Evolutionary conservation across 768 basidiomycete species (phyloP), one percentile per base, ranked within the genome.

Genomic region (Russula emetica): DNA sequence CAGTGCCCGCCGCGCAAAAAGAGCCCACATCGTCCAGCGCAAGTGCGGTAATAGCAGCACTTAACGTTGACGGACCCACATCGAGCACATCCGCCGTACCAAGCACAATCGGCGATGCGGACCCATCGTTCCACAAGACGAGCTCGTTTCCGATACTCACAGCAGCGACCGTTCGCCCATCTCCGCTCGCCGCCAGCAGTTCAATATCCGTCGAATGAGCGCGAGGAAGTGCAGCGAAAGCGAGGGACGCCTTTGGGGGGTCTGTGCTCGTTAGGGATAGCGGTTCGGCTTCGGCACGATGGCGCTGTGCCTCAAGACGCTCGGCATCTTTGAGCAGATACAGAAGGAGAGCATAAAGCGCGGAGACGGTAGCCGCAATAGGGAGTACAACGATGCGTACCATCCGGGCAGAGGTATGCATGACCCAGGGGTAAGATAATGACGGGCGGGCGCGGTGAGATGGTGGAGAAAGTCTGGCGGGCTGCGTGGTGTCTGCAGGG

Each of bases 281-380:
- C 9, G 73, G 67, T 63, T 80, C 79, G 0, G 77, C 70, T 40
- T 83, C 83, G 1, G 77, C 77, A 36, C 83, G 80, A 71, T 88
- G 81, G 45, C 87, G 80, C 70, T 94, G 92, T 3, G 91, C 89
- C 70, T 94, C 94, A 40, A 97, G 80, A 0, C 94, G 82, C 63
- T 99, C 94, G 0, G 92, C 85, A 67, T 96, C 88, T 76, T 95
- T 96, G 65, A 98, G 78, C 2, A 99, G 80, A 72, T 94, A 94
- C 11, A 92, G 78, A 9, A 96, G 78, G 13, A 98, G 75, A 9
- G 82, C 80, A 72, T 90, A 98, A 11, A 98, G 78, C 4, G 82
- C 74, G 28, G 81, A 76, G 8, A 88, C 90, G 0, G 95, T 96
- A 6, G 79, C 79, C 9, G 84, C 82, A 71, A 97, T 95, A 0